A percentile compares a stretch with the other conserved stretches of the same genome.
Conservation (phyloP, 2,329 filamentous ascomycete genomes). For the Penicillium italicum region DNA sequence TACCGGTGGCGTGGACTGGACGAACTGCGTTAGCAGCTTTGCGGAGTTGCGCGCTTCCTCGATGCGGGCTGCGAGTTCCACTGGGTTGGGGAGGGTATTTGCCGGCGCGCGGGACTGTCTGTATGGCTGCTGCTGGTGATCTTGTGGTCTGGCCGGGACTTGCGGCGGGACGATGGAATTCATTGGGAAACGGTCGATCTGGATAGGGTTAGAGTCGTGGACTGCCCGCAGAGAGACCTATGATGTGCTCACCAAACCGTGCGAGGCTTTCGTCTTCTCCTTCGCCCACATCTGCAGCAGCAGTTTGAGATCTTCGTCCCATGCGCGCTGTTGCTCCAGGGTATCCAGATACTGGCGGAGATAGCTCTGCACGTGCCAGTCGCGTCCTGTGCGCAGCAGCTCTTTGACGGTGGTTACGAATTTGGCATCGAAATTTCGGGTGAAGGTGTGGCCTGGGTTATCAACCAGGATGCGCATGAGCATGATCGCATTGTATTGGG, state of each 20-base stretch:
- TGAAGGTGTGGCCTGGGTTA: conserved; percentile 87
- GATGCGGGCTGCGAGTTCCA: conserved; percentile 76
- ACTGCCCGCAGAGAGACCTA: background rate
- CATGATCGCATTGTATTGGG: conserved; percentile 97
- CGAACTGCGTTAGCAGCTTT: conserved; percentile 85
- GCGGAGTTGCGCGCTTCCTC: conserved; percentile 89
- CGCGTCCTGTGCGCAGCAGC: conserved; percentile 65
- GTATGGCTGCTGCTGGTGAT: background rate
- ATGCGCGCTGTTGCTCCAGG: conserved; percentile 66
- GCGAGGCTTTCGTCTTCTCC: conserved; percentile 67
- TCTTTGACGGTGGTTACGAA: conserved; percentile 75
- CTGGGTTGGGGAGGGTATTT: conserved; percentile 58
- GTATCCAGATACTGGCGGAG: conserved; percentile 80
- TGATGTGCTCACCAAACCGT: conserved; percentile 33
- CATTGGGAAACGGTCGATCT: conserved; percentile 12
- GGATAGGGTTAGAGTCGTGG: background rate
- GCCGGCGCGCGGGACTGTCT: conserved; percentile 33
- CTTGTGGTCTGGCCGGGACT: background rate
- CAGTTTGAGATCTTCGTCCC: conserved; percentile 69
- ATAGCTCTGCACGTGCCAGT: conserved; percentile 77
- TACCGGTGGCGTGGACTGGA: conserved; percentile 73
- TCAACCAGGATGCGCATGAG: conserved; percentile 85
- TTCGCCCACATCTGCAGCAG: conserved; percentile 84
- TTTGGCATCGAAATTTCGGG: conserved; percentile 81
- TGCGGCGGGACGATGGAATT: background rate